Conservation (phyloP, 306 rosid species). For the Rubus idaeus region DNA sequence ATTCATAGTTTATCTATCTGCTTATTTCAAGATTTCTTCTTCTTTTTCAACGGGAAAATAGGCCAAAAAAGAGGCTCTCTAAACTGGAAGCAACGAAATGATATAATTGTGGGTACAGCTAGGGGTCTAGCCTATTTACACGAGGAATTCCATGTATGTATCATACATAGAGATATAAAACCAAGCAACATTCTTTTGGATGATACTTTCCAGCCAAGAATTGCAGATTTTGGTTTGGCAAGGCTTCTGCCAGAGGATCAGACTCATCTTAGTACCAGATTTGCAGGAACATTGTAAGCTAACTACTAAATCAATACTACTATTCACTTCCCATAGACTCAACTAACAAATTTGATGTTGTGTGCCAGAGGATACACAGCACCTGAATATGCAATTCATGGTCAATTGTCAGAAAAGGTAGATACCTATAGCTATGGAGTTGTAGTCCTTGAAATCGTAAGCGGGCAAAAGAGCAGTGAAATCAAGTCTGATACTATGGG, state of each 20-base stretch:
- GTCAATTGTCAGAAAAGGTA: slow-evolving; percentile 67
- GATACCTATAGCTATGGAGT: slow-evolving; percentile 75
- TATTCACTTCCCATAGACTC: background rate
- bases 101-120: slow-evolving; percentile 64
- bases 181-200: slow-evolving; percentile 64
- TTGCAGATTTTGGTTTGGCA: slow-evolving; percentile 78
- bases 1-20: background rate
- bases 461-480: slow-evolving; percentile 55
- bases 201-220: slow-evolving; percentile 55
- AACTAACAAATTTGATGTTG: background rate
- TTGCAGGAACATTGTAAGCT: slow-evolving; percentile 76
- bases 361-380: slow-evolving; percentile 63
- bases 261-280: slow-evolving; percentile 64
- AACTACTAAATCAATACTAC: background rate
- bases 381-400: slow-evolving; percentile 76
- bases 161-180: slow-evolving; percentile 80
- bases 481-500: slow-evolving; percentile 39
- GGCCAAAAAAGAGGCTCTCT: slow-evolving; percentile 52
- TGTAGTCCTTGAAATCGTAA: slow-evolving; percentile 62
- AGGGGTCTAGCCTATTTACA: slow-evolving; percentile 65
- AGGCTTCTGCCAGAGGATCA: slow-evolving; percentile 60
- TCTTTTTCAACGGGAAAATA: slow-evolving; percentile 10
- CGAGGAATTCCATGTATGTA: slow-evolving; percentile 68
- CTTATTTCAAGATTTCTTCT: background rate
- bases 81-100: slow-evolving; percentile 57